Percentiles rank a stretch among this genome's conserved stretches.
Conservation (phyloP, 1,139 yeast genomes). For the Pichia inconspicua region DNA sequence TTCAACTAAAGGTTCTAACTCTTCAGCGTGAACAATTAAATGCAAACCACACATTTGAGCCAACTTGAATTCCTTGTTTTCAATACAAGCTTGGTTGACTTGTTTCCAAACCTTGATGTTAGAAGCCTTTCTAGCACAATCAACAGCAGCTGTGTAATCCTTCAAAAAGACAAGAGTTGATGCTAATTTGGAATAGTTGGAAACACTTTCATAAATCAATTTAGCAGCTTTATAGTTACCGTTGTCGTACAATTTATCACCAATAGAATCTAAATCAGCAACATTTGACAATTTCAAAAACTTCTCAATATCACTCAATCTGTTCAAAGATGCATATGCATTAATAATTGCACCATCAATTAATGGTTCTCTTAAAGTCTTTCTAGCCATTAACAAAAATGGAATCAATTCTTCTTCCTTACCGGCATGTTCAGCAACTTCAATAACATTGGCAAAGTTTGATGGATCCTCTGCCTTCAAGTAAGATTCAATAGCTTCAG, state of each 20-base stretch:
- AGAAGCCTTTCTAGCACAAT: slow-evolving; percentile 97
- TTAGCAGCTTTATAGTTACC: slow-evolving; percentile 91
- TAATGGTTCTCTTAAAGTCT: slow-evolving; percentile 79
- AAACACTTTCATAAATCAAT: slow-evolving; percentile 73
- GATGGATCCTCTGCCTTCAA: slow-evolving; percentile 88
- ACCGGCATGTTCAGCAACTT: slow-evolving; percentile 91
- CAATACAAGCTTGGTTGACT: slow-evolving; percentile 94
- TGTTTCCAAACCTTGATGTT: slow-evolving; percentile 94
- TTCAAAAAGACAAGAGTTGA: slow-evolving; percentile 86
- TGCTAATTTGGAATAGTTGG: slow-evolving; percentile 92
- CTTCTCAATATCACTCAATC: slow-evolving; percentile 72
- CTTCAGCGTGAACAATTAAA: slow-evolving; percentile 95
- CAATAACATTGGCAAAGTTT: slow-evolving; percentile 87
- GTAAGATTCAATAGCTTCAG: slow-evolving; percentile 85
- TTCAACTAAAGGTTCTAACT: slow-evolving; percentile 78
- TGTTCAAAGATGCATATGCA: slow-evolving; percentile 75
- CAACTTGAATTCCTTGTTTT: slow-evolving; percentile 86
- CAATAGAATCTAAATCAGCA: slow-evolving; percentile 86
- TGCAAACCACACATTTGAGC: slow-evolving; percentile 99
- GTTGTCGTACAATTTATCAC: slow-evolving; percentile 80
- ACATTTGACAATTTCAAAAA: slow-evolving; percentile 82
- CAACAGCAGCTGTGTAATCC: slow-evolving; percentile 96
- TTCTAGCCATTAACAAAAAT: slow-evolving; percentile 90
- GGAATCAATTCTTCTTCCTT: slow-evolving; percentile 89
- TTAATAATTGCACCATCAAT: slow-evolving; percentile 89